A percentile compares a stretch with the other conserved stretches of the same genome.
These are phyloP conservation scores for Hanseniaspora taiwanica DNA, from an alignment of 805 yeast species.

Conservation along the genomic window DNA sequence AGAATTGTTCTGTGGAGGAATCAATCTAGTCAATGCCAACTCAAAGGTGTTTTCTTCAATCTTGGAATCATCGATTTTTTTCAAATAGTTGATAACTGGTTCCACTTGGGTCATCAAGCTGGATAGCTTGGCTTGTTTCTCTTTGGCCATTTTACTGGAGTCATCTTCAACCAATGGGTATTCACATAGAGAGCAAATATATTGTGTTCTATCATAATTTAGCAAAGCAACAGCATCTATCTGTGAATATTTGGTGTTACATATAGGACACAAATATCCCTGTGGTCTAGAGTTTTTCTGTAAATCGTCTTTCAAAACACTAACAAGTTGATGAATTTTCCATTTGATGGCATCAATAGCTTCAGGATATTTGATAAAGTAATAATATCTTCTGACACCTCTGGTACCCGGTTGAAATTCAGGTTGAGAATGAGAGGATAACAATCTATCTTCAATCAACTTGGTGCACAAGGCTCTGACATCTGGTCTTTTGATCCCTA, in stretches of 20 bases:
- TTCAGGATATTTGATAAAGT: constrained; percentile 78
- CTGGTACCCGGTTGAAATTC: constrained; percentile 54
- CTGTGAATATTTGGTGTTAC: constrained; percentile 69
- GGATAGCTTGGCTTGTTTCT: constrained; percentile 71
- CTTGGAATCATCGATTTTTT: constrained; percentile 65
- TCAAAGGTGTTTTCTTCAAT: constrained; percentile 87
- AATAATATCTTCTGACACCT: constrained; percentile 64
- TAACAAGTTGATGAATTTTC: constrained; percentile 84
- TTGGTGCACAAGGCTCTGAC: constrained; percentile 70
- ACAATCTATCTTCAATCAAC: constrained; percentile 70
- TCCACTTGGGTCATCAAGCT: constrained; percentile 79
- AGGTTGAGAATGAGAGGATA: constrained; percentile 59
- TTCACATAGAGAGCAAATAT: constrained; percentile 76
- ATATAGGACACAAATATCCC: constrained; percentile 83
- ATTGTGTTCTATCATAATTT: constrained; percentile 68
- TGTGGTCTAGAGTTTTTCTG: constrained; percentile 81
- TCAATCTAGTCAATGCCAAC: constrained; percentile 61
- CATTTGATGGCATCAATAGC: constrained; percentile 93
- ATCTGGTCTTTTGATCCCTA: constrained; percentile 79
- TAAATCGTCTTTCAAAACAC: constrained; percentile 65
- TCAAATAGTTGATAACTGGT: constrained; percentile 72
- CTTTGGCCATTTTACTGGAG: constrained; percentile 64
- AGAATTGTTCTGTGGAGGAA: constrained; percentile 70
- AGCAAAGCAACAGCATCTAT: constrained; percentile 76
- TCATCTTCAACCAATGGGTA: constrained; percentile 76